Percentiles rank a stretch among this genome's conserved stretches.
Conservation (phyloP, 768 basidiomycete species). For the Boletellus sp. region DNA sequence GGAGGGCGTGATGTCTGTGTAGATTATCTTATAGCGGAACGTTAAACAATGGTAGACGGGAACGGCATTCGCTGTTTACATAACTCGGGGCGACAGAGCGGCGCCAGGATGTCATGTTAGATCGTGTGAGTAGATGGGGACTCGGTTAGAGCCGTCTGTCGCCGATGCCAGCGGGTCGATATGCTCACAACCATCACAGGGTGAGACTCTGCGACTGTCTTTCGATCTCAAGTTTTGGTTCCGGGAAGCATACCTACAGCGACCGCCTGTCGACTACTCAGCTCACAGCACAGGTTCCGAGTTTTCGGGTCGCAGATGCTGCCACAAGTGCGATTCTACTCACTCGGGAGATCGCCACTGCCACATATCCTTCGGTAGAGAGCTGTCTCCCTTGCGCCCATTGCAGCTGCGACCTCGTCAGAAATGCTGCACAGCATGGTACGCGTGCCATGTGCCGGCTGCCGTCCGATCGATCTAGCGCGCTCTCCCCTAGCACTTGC, state of each 20-base stretch:
- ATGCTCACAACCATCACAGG: too few relatives aligned
- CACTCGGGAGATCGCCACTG: not conserved
- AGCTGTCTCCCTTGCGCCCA: not conserved
- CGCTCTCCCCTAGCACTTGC: constrained; percentile 20
- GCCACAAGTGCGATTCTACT: not conserved
- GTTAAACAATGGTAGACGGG: not conserved
- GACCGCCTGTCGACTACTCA: not conserved
- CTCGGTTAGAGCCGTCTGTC: constrained; percentile 10
- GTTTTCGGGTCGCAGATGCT: too few relatives aligned
- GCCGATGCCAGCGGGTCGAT: constrained; percentile 2
- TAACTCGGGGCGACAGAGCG: constrained; percentile 1
- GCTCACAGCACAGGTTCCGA: too few relatives aligned
- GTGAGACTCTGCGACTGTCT: too few relatives aligned
- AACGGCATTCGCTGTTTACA: not conserved
- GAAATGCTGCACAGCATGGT: constrained; percentile 42
- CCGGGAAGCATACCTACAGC: too few relatives aligned
- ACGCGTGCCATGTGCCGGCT: constrained; percentile 30
- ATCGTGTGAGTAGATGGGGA: too few relatives aligned
- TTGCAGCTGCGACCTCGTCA: constrained; percentile 34
- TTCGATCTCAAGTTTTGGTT: too few relatives aligned
- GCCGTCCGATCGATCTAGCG: constrained; percentile 20
- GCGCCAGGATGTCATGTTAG: too few relatives aligned
- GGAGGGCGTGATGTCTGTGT: not conserved
- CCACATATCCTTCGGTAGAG: not conserved
- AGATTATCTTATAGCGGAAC: constrained; percentile 10